Conservation (phyloP, 495 filamentous ascomycete species). For the Aspergillus avenaceus region DNA sequence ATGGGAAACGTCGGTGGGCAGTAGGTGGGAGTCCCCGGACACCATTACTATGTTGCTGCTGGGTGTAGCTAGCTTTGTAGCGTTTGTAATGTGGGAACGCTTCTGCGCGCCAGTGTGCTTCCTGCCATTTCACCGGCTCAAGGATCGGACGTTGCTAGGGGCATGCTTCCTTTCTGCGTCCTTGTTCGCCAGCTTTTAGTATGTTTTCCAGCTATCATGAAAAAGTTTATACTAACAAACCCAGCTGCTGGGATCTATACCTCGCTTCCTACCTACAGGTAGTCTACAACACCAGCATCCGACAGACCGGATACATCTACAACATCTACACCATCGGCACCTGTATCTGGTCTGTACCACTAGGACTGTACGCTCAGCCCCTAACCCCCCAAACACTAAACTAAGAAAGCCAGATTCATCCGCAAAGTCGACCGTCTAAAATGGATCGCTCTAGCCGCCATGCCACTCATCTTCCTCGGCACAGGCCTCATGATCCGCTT, state of each 20-base stretch:
- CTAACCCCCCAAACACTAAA: background rate
- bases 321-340: conserved; percentile 45
- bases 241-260: conserved; percentile 51
- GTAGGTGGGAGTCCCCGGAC: conserved; percentile 1
- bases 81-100: conserved; percentile 52
- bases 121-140: conserved; percentile 52
- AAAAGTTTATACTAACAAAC: conserved; percentile 42
- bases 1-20: background rate
- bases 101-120: conserved; percentile 47
- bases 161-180: conserved; percentile 31
- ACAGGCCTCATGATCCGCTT: conserved; percentile 58
- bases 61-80: conserved; percentile 37
- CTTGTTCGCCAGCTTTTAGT: conserved; percentile 35
- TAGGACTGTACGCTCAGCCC: conserved; percentile 26
- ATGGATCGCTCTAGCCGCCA: conserved; percentile 47
- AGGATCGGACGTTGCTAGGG: conserved; percentile 56
- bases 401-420: conserved; percentile 29
- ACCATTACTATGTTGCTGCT: conserved; percentile 9
- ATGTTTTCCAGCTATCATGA: conserved; percentile 46
- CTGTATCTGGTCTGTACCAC: conserved; percentile 33
- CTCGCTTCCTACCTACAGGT: conserved; percentile 65
- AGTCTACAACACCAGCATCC: conserved; percentile 52
- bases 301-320: conserved; percentile 45
- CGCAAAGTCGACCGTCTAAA: conserved; percentile 48
- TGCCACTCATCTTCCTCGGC: conserved; percentile 53